Base-by-base conservation (phyloP, 257 asterid species). In the Capsicum chinense region DNA sequence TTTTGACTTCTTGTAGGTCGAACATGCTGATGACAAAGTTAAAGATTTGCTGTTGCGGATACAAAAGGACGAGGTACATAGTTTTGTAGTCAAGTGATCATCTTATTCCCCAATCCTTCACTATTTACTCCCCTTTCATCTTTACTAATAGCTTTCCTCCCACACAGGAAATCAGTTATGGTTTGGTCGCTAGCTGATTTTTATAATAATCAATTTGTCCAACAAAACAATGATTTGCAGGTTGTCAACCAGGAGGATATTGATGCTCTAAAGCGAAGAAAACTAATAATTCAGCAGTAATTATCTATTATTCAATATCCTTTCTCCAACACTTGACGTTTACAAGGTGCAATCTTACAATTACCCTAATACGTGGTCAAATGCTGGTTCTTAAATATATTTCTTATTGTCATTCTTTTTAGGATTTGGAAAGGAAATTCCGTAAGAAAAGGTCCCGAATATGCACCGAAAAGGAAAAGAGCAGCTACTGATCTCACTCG, bases 381-480 rank as follows among this genome's bases (percentile, higher is more conserved):
- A 39, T 68, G 79, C 16, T 69, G 78, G 84, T 62, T 83, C 83
- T 63, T 83, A 74, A 71, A 56, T 76, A 73, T 71, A 74, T 82
- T 54, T 48, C 79, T 59, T 5, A 88, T 64, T 88, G 73, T 79
- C 84, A 83, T 63, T 82, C 54, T 71, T 83, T 50, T 63, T 83
- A 95, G 98, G 89, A 88, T 88, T 74, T 97, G 98, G 99, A 97
- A 93, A 90, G 98, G 98, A 80, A 91, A 87, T 87, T 90, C 95
- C 0, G 96, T 95, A 54, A 92, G 84, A 83, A 94, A 93, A 86
- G 99, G 99, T 82, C 97, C 99, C 4, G 87, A 95, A 7, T 97
- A 97, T 91, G 93, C 98, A 74, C 97, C 99, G 5, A 91, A 88
- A 87, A 92, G 98, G 92, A 97, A 93, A 90, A 97, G 91, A 89